Base-by-base conservation (phyloP, 2,329 filamentous ascomycete genomes). In the Fusarium stilboides region DNA sequence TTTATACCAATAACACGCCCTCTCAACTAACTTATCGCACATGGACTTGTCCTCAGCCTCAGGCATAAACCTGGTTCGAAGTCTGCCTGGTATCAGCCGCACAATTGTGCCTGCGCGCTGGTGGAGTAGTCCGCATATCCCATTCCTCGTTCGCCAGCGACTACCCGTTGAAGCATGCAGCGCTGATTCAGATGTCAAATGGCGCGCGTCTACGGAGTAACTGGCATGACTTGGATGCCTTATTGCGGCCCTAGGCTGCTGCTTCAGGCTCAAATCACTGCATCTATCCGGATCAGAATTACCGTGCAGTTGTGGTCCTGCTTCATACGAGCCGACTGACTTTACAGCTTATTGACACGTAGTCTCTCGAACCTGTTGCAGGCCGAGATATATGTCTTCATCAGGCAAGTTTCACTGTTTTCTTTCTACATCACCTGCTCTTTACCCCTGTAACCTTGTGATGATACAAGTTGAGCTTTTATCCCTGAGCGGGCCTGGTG, bases 391-490 rank as follows among this genome's bases (percentile, higher is more conserved):
- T 46, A 22, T 43, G 34, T 59, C 37, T 34, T 36, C 22, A 62
- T 19, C 19, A 59, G 53, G 73, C 65, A 68, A 62, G 62, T 53
- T 28, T 24, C 31, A 24, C 14, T 53, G 19, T 55, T 36, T 46
- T 12, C 37, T 26, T 37, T 31, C n/a, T 40, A 26, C 36, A 20
- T 42, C 17, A 20, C 33, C 22, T 51, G 33, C 36, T 33, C 40
- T 43, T 39, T 49, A 34, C 36, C 39, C 42, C 31, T 49, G 19
- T 52, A 44, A 22, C 63, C 56, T 55, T 42, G 70, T 81, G 82
- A 83, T 82, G 82, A 84, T 79, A 81, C 65, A 74, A 74, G 64
- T 72, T 77, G 79, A 80, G 79, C 79, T 77, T 79, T 72, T 65
- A 74, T 70, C 61, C 63, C 70, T 69, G 79, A 81, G 80, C 71